These are phyloP conservation scores for Phellopilus nigrolimitatus DNA, from an alignment of 1,284 basidiomycete species.

Conservation along the genomic window DNA sequence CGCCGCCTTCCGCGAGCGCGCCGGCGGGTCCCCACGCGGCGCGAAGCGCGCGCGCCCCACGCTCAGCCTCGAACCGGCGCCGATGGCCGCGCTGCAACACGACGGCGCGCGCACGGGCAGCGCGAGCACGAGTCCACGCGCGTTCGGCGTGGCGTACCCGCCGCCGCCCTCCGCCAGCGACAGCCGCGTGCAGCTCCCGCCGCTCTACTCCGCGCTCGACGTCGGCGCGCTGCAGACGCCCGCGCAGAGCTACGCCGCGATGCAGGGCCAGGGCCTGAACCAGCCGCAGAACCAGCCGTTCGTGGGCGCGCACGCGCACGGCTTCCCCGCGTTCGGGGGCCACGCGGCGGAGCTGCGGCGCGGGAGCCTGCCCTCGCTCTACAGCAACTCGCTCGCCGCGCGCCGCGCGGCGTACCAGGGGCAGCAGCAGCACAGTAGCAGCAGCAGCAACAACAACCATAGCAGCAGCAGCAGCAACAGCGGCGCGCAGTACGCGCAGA, in stretches of 20 bases:
- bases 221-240: too few species aligned
- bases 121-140: background rate
- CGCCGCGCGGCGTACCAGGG: too few species aligned
- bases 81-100: too few species aligned
- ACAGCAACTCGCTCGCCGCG: conserved; percentile 42
- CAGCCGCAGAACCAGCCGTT: conserved; percentile 3
- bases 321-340: conserved; percentile 3
- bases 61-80: conserved; percentile 10
- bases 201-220: conserved; percentile 14
- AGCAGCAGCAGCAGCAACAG: too few species aligned
- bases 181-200: conserved; percentile 10
- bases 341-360: conserved; percentile 44
- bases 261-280: conserved; percentile 1
- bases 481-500: background rate
- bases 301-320: conserved; percentile 1
- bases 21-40: conserved; percentile 1
- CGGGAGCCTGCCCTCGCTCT: conserved; percentile 56
- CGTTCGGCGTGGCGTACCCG: too few species aligned
- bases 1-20: too few species aligned
- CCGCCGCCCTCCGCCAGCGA: conserved; percentile 3
- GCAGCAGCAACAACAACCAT: too few species aligned
- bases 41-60: conserved; percentile 10
- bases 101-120: background rate
- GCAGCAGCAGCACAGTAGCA: too few species aligned
- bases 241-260: conserved; percentile 8